Percentiles rank a stretch among this genome's conserved stretches.
Conservation (phyloP, 805 yeast genomes). For the Dipodascus geniculatus region DNA sequence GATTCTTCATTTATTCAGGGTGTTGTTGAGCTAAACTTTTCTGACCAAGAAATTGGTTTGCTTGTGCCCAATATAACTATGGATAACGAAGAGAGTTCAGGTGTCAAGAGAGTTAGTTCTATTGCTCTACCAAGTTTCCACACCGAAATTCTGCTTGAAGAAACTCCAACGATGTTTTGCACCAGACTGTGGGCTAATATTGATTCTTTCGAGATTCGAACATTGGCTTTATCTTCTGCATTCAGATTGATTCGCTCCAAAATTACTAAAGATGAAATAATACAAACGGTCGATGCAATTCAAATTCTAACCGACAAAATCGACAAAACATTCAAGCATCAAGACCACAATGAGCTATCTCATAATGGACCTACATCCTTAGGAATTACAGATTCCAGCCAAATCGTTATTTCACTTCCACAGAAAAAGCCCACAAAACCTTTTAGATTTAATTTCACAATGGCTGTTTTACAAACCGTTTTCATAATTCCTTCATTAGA, state of each 20-base stretch:
- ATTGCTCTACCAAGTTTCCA: background rate
- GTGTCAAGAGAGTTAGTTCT: background rate
- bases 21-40: background rate
- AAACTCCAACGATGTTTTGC: background rate
- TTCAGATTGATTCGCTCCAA: background rate
- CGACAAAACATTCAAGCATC: background rate
- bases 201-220: background rate
- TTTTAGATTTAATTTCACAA: conserved; percentile 2
- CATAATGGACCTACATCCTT: background rate
- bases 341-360: too few species aligned
- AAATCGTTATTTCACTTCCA: too few species aligned
- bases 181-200: background rate
- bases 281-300: background rate
- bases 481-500: background rate
- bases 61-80: background rate
- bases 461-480: conserved; percentile 1
- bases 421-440: background rate
- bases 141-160: background rate
- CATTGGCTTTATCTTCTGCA: background rate
- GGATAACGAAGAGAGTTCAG: background rate
- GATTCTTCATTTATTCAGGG: background rate
- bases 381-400: too few species aligned
- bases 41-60: background rate
- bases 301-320: background rate
- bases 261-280: background rate